Percentiles rank a stretch among this genome's conserved stretches.
phyloP scores from a whole-genome alignment of 345 rosid species.

The Populus simonii region DNA sequence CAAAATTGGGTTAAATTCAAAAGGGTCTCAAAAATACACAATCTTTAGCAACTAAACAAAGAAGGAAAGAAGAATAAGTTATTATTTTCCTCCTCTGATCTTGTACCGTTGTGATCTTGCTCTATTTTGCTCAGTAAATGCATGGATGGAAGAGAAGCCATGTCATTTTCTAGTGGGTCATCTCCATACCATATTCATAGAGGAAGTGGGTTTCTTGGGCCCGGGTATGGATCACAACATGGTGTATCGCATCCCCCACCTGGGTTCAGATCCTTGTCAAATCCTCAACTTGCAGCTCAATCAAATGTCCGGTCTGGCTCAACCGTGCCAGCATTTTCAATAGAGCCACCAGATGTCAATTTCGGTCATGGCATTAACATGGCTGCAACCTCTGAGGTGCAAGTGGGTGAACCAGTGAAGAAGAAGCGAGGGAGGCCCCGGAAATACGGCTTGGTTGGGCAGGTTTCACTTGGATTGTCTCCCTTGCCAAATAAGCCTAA shows the following conservation, averaged over 20 bases:
- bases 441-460: conserved; percentile 81
- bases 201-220: conserved; percentile 50
- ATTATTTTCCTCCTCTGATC: background rate
- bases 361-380: conserved; percentile 58
- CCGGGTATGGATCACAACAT: conserved; percentile 51
- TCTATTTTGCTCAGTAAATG: conserved; percentile 48
- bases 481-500: conserved; percentile 55
- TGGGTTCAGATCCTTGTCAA: conserved; percentile 55
- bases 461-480: conserved; percentile 80
- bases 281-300: conserved; percentile 46
- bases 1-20: background rate
- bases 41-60: background rate
- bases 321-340: conserved; percentile 46
- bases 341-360: conserved; percentile 51
- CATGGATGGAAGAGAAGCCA: conserved; percentile 98
- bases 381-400: conserved; percentile 46
- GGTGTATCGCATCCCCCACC: conserved; percentile 53
- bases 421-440: conserved; percentile 98
- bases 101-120: conserved; percentile 12
- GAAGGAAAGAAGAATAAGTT: background rate
- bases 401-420: conserved; percentile 54
- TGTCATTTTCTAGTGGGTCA: conserved; percentile 76
- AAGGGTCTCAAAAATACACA: background rate
- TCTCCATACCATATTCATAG: conserved; percentile 78
- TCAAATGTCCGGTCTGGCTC: conserved; percentile 34